These are phyloP conservation scores for Dryas drummondii DNA, from an alignment of 306 rosid genomes.

Conservation along the genomic window DNA sequence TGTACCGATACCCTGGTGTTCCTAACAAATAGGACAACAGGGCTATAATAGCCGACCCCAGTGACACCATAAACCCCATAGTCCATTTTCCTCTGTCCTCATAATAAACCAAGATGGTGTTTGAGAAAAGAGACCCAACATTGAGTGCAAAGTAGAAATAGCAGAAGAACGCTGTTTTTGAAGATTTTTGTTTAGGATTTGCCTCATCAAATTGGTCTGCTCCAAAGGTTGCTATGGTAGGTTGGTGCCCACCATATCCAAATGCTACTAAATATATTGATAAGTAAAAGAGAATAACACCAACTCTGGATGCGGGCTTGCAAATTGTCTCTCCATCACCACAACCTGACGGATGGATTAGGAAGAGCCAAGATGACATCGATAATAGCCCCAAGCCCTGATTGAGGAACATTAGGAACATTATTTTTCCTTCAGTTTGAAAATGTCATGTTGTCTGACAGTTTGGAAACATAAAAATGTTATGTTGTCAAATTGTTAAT, in stretches of 20 bases:
- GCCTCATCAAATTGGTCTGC: conserved; percentile 64
- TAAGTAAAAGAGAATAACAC: conserved; percentile 45
- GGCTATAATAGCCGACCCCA: conserved; percentile 52
- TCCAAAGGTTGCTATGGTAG: conserved; percentile 60
- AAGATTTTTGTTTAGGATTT: conserved; percentile 41
- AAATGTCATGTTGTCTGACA: too few species aligned
- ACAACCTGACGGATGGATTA: conserved; percentile 26
- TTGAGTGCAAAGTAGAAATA: conserved; percentile 63
- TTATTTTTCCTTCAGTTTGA: too few species aligned
- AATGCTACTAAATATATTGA: conserved; percentile 63
- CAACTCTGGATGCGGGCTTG: conserved; percentile 21
- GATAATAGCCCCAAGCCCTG: conserved; percentile 29
- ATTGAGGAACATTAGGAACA: neutral
- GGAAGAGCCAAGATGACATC: conserved; percentile 18
- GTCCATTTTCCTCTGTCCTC: conserved; percentile 63
- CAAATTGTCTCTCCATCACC: conserved; percentile 9
- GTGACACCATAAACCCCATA: conserved; percentile 51
- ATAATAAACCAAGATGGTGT: conserved; percentile 58
- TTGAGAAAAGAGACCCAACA: conserved; percentile 64
- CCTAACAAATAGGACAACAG: conserved; percentile 41
- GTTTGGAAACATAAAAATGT: too few species aligned
- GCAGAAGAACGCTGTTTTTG: conserved; percentile 54
- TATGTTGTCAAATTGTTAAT: too few species aligned
- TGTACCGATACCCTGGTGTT: conserved; percentile 48
- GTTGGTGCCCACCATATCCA: conserved; percentile 67